Conservation (phyloP, 805 yeast species). For the Candida ficus region DNA sequence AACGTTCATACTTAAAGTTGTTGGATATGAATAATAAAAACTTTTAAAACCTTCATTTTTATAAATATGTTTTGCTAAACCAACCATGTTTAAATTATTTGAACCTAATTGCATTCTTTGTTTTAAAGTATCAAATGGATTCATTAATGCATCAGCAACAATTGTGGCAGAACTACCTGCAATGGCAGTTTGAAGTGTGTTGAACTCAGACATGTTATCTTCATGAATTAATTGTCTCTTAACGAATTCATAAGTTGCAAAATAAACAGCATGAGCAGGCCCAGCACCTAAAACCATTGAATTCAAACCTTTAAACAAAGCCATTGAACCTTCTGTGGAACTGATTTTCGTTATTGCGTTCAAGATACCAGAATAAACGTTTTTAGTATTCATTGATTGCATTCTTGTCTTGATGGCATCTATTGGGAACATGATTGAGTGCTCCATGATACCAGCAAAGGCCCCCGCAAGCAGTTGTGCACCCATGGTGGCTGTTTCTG, state of each 20-base stretch:
- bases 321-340: constrained; percentile 82
- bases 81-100: constrained; percentile 21
- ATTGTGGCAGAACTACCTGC: constrained; percentile 92
- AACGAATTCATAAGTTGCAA: constrained; percentile 85
- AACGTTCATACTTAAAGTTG: constrained; percentile 84
- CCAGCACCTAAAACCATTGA: constrained; percentile 97
- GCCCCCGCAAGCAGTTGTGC: constrained; percentile 93
- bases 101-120: constrained; percentile 81
- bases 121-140: constrained; percentile 92
- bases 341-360: constrained; percentile 68
- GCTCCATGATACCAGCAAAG: constrained; percentile 99
- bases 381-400: constrained; percentile 42
- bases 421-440: constrained; percentile 92
- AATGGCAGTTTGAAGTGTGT: constrained; percentile 75
- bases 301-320: constrained; percentile 91
- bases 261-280: constrained; percentile 97
- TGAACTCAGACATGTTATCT: constrained; percentile 37
- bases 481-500: constrained; percentile 74
- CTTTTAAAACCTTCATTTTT: constrained; percentile 66
- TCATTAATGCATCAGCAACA: constrained; percentile 95
- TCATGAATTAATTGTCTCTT: constrained; percentile 32
- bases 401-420: constrained; percentile 95
- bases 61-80: constrained; percentile 45
- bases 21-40: constrained; percentile 89
- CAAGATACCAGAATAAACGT: constrained; percentile 42